These are phyloP conservation scores for Herpotrichia juniperi DNA, from an alignment of 2,329 filamentous ascomycete genomes.

Conservation along the genomic window DNA sequence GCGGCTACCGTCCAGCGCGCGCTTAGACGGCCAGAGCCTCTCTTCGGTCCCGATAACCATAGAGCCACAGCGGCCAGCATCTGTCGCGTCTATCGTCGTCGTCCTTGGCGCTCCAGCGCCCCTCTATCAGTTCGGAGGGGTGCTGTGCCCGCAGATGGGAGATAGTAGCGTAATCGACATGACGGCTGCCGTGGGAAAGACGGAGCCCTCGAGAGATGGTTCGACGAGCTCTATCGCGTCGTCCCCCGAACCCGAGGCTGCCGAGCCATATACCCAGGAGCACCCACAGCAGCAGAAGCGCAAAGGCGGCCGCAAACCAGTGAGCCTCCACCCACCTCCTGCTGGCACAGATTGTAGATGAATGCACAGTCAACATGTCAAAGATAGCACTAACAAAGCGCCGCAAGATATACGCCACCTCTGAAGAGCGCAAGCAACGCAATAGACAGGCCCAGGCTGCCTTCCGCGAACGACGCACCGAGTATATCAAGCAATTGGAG, in stretches of 20 bases:
- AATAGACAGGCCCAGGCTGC: slow-evolving; percentile 97
- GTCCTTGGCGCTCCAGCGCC: slow-evolving; percentile 42
- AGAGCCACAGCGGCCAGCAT: slow-evolving; percentile 15
- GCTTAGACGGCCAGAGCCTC: slow-evolving; percentile 45
- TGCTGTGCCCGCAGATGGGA: slow-evolving; percentile 56
- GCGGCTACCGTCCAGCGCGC: slow-evolving; percentile 41
- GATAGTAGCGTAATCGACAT: slow-evolving; percentile 55
- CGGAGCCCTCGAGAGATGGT: slow-evolving; percentile 50
- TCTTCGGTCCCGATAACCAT: slow-evolving; percentile 4
- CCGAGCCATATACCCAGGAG: slow-evolving; percentile 49
- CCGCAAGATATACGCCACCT: slow-evolving; percentile 93
- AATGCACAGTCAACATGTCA: slow-evolving; percentile 34
- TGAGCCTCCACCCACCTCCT: slow-evolving; percentile 57
- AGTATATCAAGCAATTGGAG: slow-evolving; percentile 99
- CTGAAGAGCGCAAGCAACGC: slow-evolving; percentile 96
- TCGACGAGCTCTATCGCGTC: slow-evolving; percentile 57
- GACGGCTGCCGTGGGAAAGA: slow-evolving; percentile 53
- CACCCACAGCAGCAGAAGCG: slow-evolving; percentile 73
- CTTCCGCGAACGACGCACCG: slow-evolving; percentile 93
- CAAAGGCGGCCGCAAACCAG: slow-evolving; percentile 96
- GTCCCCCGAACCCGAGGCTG: slow-evolving; percentile 54
- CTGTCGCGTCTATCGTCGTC: slow-evolving; percentile 38
- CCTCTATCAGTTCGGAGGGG: slow-evolving; percentile 48
- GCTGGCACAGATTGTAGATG: slow-evolving; percentile 21
- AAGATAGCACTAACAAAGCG: slow-evolving; percentile 48